phyloP scores from a whole-genome alignment of 2,329 filamentous ascomycete genomes.

The Ophiostoma novo-ulmi region DNA sequence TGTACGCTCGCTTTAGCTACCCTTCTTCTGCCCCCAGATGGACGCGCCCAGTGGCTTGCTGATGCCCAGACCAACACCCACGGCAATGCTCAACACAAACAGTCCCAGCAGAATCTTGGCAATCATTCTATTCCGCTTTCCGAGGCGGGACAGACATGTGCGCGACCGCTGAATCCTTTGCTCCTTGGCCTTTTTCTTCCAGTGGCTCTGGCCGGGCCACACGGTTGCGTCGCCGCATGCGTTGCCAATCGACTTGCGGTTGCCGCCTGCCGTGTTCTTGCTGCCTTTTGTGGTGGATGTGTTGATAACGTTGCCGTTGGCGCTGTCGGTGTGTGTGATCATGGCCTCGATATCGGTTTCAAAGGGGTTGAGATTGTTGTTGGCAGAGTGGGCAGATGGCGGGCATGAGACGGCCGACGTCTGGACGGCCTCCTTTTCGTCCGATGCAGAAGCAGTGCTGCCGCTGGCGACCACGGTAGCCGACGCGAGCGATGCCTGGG shows the following conservation, averaged over 20 bases:
- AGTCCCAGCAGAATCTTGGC: constrained; percentile 51
- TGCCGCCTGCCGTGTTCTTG: neutral
- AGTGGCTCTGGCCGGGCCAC: constrained; percentile 57
- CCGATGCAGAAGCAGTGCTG: constrained; percentile 23
- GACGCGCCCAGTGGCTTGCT: constrained; percentile 57
- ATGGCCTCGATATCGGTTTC: constrained; percentile 55
- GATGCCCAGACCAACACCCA: constrained; percentile 55
- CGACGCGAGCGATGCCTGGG: constrained; percentile 30
- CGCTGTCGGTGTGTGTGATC: constrained; percentile 34
- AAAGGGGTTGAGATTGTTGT: constrained; percentile 43
- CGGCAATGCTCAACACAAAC: constrained; percentile 49
- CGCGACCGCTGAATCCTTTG: constrained; percentile 51
- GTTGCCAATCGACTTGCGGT: neutral
- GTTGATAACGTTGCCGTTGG: neutral
- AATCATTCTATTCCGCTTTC: constrained; percentile 50
- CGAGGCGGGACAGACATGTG: constrained; percentile 49
- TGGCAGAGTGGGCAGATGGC: constrained; percentile 34
- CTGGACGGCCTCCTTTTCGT: constrained; percentile 19
- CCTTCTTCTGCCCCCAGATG: constrained; percentile 42
- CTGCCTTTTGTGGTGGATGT: constrained; percentile 35
- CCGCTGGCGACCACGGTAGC: constrained; percentile 28
- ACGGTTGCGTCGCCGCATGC: constrained; percentile 47
- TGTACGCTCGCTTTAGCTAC: neutral
- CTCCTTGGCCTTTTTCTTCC: constrained; percentile 55
- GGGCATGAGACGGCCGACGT: constrained; percentile 42